Base-by-base conservation (phyloP, 345 rosid genomes). In the Eucalyptus urophylla region DNA sequence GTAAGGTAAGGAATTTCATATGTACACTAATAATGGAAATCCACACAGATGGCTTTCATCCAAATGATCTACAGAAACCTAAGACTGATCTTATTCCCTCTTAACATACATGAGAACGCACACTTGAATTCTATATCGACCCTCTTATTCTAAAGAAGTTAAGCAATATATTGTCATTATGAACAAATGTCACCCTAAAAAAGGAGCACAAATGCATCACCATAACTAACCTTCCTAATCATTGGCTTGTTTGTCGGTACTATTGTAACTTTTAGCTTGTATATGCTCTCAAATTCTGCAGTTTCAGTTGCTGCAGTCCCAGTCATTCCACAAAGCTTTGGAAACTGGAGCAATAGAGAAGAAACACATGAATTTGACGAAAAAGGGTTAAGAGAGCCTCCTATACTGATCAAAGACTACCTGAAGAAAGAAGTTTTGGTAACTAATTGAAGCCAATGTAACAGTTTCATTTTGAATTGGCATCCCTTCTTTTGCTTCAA, bases 361-460 rank as follows among this genome's bases (percentile, higher is more conserved):
- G 86, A 65, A 87, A 44, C 24, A 29, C 43, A 8, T 86, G 33
- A 56, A 60, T 56, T n/a, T 9, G 27, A 54, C 1, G 15, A 43
- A 21, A 51, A 24, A 81, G 29, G 67, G 31, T 14, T 25, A 80
- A 89, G 87, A 67, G 31, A 89, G 37, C 47, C 24, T 60, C 44
- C 69, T 88, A 87, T 87, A 88, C 92, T 45, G 49, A 89, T 58
- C 86, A 88, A 86, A 44, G 87, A 93, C 90, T 90, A 97, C 99
- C 99, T 97, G 99, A 76, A 97, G 99, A 91, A 97, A 97, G 96
- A 97, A 97, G 93, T 97, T 97, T 86, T 97, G 99, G 90, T 97
- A 97, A 92, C 99, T 96, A 88, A 97, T 97, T 88, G 99, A 97
- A 80, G 99, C 99, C 91, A 97, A 90, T 51, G 99, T 97, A 89